Base-by-base conservation (phyloP, 192 early-diverging fungal species). In the Coemansia sp. region DNA sequence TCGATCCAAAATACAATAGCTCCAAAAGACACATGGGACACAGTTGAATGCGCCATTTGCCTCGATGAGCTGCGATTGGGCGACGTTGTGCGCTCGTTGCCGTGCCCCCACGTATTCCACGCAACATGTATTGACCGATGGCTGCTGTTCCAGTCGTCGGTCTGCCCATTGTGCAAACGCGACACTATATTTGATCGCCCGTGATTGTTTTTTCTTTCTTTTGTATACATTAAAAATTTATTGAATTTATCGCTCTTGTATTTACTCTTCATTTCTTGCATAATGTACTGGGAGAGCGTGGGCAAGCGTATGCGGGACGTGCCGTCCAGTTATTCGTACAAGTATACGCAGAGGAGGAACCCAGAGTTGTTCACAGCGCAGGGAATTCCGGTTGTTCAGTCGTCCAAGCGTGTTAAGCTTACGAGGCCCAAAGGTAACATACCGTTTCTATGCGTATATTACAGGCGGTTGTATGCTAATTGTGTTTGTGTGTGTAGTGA, bases 81-180 rank as follows among this genome's bases (percentile, higher is more conserved):
- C 10, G 62, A 78, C 21, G 59, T 71, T 2, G 51, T 79, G 3
- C 72, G 81, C 34, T 60, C 53, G 8, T 59, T 80, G 14, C 77
- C 77, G 3, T 84, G 82, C 11, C 68, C 65, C 0, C 82, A 84
- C 44, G 44, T 63, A 2, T 84, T 75, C 67, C 82, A 84, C 31
- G 56, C 60, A 28, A 49, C 24, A 14, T 84, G 82, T 36, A 72
- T 84, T 36, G 82, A 84, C 42, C 68, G 68, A 40, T 84, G 82
- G 82, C 72, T 84, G 20, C 53, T 74, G 2, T 61, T 51, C 52
- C 76, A 84, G 38, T 73, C 74, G 5, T 73, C 78, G 6, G 64
- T 68, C 18, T 84, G 82, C 53, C 82, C 82, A 12, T 38, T 81
- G 12, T 84, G 82, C 34, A 81, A 76, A 26, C 60, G 68, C 18